A percentile compares a stretch with the other conserved stretches of the same genome.
phyloP scores from a whole-genome alignment of 208 protist genomes.

The Trypanosomatidae sp. region DNA sequence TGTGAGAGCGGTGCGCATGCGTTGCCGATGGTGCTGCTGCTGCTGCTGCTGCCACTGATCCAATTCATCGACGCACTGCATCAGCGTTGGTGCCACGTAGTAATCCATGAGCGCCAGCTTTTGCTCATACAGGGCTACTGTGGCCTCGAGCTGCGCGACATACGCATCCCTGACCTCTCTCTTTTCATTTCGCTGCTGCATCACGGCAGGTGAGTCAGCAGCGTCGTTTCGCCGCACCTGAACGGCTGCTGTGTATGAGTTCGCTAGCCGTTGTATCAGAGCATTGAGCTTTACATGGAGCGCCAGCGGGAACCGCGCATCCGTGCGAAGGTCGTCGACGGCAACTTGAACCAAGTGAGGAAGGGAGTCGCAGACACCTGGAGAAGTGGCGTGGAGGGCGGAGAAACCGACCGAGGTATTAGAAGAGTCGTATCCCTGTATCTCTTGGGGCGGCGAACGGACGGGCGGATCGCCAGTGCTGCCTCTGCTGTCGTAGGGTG shows the following conservation, averaged over 20 bases:
- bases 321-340: constrained; percentile 2
- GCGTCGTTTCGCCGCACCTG: neutral
- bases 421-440: neutral
- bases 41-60: constrained; percentile 16
- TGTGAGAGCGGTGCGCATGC: neutral
- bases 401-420: neutral
- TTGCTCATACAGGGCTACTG: constrained; percentile 33
- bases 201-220: neutral
- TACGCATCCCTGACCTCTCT: constrained; percentile 22
- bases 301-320: constrained; percentile 2
- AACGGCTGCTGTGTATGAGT: neutral
- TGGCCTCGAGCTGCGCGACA: constrained; percentile 23
- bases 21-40: neutral
- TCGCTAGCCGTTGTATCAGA: neutral
- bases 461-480: too few relatives aligned
- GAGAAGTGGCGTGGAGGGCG: neutral
- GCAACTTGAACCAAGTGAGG: neutral
- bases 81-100: constrained; percentile 33
- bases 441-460: neutral
- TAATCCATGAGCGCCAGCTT: constrained; percentile 37
- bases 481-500: neutral
- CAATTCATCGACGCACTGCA: constrained; percentile 29
- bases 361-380: neutral
- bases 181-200: constrained; percentile 2
- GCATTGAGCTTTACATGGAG: constrained; percentile 4